Percentiles rank a stretch among this genome's conserved stretches.
Conservation (phyloP, 495 filamentous ascomycete genomes). For the Penicillium riverlandense region DNA sequence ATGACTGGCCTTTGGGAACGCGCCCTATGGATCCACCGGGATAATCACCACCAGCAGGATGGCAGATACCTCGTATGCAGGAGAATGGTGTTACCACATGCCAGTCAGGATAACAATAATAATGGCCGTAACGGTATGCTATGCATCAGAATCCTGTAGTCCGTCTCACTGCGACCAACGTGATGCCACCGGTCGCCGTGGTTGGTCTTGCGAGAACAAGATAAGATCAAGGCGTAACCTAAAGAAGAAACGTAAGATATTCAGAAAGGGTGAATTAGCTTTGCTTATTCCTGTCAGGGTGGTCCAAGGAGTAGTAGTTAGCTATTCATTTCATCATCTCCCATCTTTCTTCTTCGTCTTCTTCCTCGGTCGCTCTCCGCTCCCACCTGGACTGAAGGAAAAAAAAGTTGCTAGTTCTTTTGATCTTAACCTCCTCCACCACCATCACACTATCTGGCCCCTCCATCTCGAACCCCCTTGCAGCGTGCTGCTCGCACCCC, state of each 20-base stretch:
- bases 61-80: slow-evolving; percentile 7
- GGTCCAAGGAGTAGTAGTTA: no score
- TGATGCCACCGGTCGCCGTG: slow-evolving; percentile 19
- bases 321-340: not conserved
- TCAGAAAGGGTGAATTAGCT: no score
- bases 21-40: no score
- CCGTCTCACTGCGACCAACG: slow-evolving; percentile 11
- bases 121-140: no score
- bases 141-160: no score
- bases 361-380: slow-evolving; percentile 3
- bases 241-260: no score
- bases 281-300: no score
- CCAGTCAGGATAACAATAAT: no score
- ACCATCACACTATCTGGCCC: slow-evolving; percentile 1
- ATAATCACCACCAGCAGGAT: slow-evolving; percentile 5
- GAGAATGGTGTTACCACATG: slow-evolving; percentile 6
- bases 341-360: slow-evolving; percentile 9
- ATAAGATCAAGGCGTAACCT: slow-evolving; percentile 3
- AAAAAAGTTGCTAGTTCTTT: slow-evolving; percentile 5
- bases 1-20: no score
- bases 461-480: slow-evolving; percentile 2
- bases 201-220: slow-evolving; percentile 28
- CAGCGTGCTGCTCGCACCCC: slow-evolving; percentile 14
- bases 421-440: not conserved
- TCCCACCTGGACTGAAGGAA: not conserved